Evolutionary conservation across 2,329 filamentous ascomycete species (phyloP).

Genomic region (Akanthomyces lecanii): DNA sequence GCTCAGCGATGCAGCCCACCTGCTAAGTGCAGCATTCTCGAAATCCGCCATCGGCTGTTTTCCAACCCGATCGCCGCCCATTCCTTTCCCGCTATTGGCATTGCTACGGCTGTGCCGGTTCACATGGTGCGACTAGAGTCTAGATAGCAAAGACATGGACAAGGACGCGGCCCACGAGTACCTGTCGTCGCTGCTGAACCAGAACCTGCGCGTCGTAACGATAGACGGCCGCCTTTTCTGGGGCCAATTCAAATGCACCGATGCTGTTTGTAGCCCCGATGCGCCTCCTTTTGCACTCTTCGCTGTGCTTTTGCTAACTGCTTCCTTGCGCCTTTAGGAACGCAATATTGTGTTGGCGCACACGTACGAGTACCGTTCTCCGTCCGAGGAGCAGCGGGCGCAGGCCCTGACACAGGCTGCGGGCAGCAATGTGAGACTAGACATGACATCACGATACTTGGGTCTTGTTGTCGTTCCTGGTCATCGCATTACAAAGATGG

Average conservation of each 20-base stretch:
- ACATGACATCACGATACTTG: constrained; percentile 81
- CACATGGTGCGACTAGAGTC: background rate
- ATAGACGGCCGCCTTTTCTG: constrained; percentile 85
- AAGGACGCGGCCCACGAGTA: constrained; percentile 52
- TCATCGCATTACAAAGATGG: constrained; percentile 78
- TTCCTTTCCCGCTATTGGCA: background rate
- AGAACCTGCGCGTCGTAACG: constrained; percentile 72
- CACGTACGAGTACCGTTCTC: constrained; percentile 85
- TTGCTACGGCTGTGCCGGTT: background rate
- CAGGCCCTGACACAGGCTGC: constrained; percentile 33
- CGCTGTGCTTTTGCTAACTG: constrained; percentile 20
- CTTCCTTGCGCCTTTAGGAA: constrained; percentile 50
- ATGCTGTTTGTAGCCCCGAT: constrained; percentile 58
- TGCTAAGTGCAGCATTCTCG: background rate
- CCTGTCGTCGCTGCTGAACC: constrained; percentile 66
- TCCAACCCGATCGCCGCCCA: background rate
- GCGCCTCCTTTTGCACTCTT: too few relatives aligned
- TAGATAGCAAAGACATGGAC: constrained; percentile 34
- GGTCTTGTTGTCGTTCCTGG: constrained; percentile 89
- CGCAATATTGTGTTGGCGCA: constrained; percentile 81
- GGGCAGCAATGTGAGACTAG: constrained; percentile 50
- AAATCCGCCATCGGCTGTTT: background rate
- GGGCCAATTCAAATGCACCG: constrained; percentile 90
- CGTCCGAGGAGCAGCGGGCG: constrained; percentile 47
- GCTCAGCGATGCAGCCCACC: background rate